Conservation (phyloP, 2,329 filamentous ascomycete species). For the Hirsutella rhossiliensis region DNA sequence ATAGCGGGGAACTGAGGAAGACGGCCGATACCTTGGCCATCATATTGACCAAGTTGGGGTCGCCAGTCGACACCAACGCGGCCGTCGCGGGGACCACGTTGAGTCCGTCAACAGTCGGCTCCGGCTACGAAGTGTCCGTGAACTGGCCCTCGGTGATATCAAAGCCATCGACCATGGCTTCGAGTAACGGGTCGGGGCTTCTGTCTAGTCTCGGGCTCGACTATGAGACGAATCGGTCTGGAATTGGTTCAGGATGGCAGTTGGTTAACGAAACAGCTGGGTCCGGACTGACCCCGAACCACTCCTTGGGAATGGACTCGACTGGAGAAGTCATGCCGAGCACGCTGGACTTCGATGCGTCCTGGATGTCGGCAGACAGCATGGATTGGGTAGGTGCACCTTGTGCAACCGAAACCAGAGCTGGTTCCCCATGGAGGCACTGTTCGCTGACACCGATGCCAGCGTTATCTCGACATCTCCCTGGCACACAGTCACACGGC, state of each 20-base stretch:
- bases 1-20: slow-evolving; percentile 28
- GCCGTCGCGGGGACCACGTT: background rate
- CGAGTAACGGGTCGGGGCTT: background rate
- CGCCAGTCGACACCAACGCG: slow-evolving; percentile 5
- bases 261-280: slow-evolving; percentile 1
- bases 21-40: slow-evolving; percentile 26
- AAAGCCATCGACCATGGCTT: background rate
- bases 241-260: background rate
- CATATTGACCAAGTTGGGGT: slow-evolving; percentile 31
- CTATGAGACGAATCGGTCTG: background rate
- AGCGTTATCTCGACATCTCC: slow-evolving; percentile 22
- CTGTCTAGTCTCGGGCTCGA: background rate
- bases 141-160: background rate
- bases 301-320: background rate
- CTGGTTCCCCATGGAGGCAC: background rate
- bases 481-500: slow-evolving; percentile 18
- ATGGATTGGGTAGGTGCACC: slow-evolving; percentile 26
- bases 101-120: background rate
- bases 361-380: slow-evolving; percentile 18
- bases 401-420: background rate
- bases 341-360: slow-evolving; percentile 12
- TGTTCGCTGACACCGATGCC: slow-evolving; percentile 3
- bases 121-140: background rate
- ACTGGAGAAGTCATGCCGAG: slow-evolving; percentile 2
- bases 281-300: slow-evolving; percentile 6